Evolutionary conservation across 176 grass and related monocot species (phyloP).

Genomic region (Guadua angustifolia): DNA sequence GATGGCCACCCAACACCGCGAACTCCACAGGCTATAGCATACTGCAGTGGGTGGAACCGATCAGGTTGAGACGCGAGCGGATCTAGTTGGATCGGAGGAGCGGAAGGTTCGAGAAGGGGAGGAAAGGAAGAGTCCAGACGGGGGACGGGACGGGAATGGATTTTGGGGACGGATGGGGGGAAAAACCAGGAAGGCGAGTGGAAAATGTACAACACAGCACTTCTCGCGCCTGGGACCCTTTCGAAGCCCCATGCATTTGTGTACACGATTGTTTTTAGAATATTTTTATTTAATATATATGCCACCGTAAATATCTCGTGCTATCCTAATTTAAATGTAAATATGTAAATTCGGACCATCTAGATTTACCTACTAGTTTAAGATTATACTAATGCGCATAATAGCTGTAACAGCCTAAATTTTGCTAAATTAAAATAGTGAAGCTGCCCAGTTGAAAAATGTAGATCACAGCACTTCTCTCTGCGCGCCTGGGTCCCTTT

Average conservation of each 20-base stretch:
- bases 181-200: background rate
- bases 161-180: background rate
- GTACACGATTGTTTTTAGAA: no score
- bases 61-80: background rate
- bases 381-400: no score
- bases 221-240: background rate
- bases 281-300: no score
- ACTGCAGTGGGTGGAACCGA: background rate
- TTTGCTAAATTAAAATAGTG: no score
- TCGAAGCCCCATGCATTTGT: background rate
- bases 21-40: constrained; percentile 23
- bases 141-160: background rate
- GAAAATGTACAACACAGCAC: background rate
- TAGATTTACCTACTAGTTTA: no score
- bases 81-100: background rate
- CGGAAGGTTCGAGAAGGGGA: background rate
- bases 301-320: no score
- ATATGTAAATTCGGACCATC: no score
- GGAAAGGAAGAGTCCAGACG: background rate
- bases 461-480: background rate
- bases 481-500: background rate
- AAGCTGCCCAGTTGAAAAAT: background rate
- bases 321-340: no score
- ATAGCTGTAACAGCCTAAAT: no score
- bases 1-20: background rate